Evolutionary conservation across 192 early-diverging fungal genomes (phyloP).

Genomic region (Diversispora eburnea): DNA sequence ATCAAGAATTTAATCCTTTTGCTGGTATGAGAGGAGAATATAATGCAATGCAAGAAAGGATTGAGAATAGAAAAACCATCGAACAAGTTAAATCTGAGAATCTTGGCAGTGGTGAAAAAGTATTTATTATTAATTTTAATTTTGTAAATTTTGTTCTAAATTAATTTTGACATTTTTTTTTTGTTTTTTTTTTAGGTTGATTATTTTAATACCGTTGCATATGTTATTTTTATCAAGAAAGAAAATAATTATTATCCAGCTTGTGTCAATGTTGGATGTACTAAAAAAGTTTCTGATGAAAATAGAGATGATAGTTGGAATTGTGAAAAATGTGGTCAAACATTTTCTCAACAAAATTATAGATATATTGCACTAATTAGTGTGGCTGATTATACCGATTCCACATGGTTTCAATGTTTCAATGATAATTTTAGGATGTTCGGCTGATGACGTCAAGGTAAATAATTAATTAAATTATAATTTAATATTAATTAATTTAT

Average conservation of each 20-base stretch:
- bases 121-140: constrained; percentile 14
- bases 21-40: constrained; percentile 10
- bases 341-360: constrained; percentile 68
- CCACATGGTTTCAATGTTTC: constrained; percentile 80
- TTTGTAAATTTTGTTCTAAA: not conserved
- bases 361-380: constrained; percentile 76
- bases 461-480: not conserved
- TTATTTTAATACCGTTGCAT: constrained; percentile 69
- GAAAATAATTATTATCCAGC: constrained; percentile 79
- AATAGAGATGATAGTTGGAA: constrained; percentile 57
- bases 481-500: not conserved
- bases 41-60: not conserved
- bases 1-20: constrained; percentile 28
- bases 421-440: constrained; percentile 78
- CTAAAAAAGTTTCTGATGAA: constrained; percentile 83
- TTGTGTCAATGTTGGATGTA: constrained; percentile 74
- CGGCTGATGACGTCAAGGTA: constrained; percentile 65
- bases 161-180: not conserved
- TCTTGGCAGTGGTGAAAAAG: constrained; percentile 64
- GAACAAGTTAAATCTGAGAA: constrained; percentile 63
- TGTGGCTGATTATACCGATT: constrained; percentile 74
- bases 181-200: constrained; percentile 47
- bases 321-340: constrained; percentile 86
- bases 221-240: constrained; percentile 69
- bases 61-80: constrained; percentile 55